These are phyloP conservation scores for Fusarium mexicanum DNA, from an alignment of 2,329 filamentous ascomycete genomes.

Conservation along the genomic window DNA sequence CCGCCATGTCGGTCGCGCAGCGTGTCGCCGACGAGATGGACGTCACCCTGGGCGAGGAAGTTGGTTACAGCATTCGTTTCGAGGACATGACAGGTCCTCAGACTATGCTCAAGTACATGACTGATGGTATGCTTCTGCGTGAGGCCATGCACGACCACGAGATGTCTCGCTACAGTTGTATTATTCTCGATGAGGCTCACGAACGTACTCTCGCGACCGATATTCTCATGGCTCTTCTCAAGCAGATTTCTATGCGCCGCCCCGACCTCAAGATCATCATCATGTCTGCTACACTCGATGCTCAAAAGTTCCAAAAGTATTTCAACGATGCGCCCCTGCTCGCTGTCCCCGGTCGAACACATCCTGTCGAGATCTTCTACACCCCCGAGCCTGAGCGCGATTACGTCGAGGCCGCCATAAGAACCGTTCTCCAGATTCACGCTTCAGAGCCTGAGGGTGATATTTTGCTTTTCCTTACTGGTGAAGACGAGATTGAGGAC, in stretches of 20 bases:
- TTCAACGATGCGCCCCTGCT: slow-evolving; percentile 94
- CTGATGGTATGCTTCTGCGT: slow-evolving; percentile 95
- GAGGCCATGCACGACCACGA: slow-evolving; percentile 97
- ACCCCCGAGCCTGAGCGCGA: slow-evolving; percentile 95
- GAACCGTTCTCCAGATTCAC: slow-evolving; percentile 97
- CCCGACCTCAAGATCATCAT: slow-evolving; percentile 97
- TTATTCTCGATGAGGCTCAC: slow-evolving; percentile 98
- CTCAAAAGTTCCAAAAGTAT: slow-evolving; percentile 97
- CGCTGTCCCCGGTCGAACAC: slow-evolving; percentile 92
- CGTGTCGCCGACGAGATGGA: slow-evolving; percentile 98
- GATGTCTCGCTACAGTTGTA: slow-evolving; percentile 92
- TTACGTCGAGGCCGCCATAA: slow-evolving; percentile 93
- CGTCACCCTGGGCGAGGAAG: slow-evolving; percentile 89
- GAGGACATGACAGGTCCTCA: slow-evolving; percentile 91
- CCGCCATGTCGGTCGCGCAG: slow-evolving; percentile 97
- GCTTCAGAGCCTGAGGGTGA: slow-evolving; percentile 92
- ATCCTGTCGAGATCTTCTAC: slow-evolving; percentile 98
- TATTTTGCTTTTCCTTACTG: slow-evolving; percentile 92
- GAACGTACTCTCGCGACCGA: slow-evolving; percentile 97
- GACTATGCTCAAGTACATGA: slow-evolving; percentile 99
- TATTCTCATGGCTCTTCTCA: slow-evolving; percentile 95
- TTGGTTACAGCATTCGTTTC: slow-evolving; percentile 99
- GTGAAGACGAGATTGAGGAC: slow-evolving; percentile 98
- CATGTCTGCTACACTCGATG: slow-evolving; percentile 98
- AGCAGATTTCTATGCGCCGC: slow-evolving; percentile 84